phyloP scores from a whole-genome alignment of 2,329 filamentous ascomycete species.

The Aspergillus melleus region DNA sequence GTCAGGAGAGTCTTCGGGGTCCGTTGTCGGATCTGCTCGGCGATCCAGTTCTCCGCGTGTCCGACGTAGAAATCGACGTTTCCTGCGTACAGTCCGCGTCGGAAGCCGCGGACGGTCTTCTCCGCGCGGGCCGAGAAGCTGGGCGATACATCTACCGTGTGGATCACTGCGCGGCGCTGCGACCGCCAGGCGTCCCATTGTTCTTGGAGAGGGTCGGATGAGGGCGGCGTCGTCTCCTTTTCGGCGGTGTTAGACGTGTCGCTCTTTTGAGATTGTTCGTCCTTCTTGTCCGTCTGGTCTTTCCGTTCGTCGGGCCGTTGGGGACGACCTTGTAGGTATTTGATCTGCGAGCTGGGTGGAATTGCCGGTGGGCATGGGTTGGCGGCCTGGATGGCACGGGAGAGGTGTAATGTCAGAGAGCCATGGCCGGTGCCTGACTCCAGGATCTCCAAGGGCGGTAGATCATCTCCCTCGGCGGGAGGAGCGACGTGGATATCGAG shows the following conservation, averaged over 20 bases:
- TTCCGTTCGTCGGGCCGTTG: slow-evolving; percentile 23
- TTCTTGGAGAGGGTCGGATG: slow-evolving; percentile 25
- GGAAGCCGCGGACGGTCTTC: slow-evolving; percentile 65
- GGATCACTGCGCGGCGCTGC: slow-evolving; percentile 67
- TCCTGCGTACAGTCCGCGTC: slow-evolving; percentile 66
- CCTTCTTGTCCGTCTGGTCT: not conserved
- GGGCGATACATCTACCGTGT: slow-evolving; percentile 68
- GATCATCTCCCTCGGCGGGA: slow-evolving; percentile 27
- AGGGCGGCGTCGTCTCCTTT: not conserved
- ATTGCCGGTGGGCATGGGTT: slow-evolving; percentile 58
- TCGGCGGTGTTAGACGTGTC: slow-evolving; percentile 5
- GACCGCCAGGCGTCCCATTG: slow-evolving; percentile 49
- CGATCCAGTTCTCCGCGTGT: slow-evolving; percentile 64
- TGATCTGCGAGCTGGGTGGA: slow-evolving; percentile 36
- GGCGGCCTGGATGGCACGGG: slow-evolving; percentile 72
- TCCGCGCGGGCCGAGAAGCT: slow-evolving; percentile 66
- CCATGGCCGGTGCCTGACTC: slow-evolving; percentile 87
- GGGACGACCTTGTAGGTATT: slow-evolving; percentile 28
- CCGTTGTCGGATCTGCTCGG: slow-evolving; percentile 49
- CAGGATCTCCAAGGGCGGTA: slow-evolving; percentile 67
- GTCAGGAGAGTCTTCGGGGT: slow-evolving; percentile 16
- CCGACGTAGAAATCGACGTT: slow-evolving; percentile 74
- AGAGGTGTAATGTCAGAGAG: slow-evolving; percentile 71
- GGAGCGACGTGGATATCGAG: slow-evolving; percentile 68
- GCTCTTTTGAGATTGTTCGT: not conserved